These are phyloP conservation scores for Rheum nobile DNA, from an alignment of 148 eudicot genomes.

Conservation along the genomic window DNA sequence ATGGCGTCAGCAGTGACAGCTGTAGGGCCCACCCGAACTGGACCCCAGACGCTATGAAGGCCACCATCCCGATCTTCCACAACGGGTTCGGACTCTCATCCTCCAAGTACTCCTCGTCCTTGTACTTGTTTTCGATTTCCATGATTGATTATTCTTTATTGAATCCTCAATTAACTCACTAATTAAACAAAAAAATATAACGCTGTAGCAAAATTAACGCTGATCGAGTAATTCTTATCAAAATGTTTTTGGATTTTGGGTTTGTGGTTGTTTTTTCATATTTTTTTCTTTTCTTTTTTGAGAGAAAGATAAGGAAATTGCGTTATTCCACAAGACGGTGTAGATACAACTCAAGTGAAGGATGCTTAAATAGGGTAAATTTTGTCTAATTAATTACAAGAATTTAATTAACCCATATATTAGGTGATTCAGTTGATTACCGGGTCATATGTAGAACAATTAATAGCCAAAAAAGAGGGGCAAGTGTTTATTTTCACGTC, in stretches of 20 bases:
- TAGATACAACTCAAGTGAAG: background rate
- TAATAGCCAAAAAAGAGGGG: background rate
- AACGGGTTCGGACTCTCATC: slow-evolving; percentile 6
- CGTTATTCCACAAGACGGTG: background rate
- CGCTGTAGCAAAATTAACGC: no score
- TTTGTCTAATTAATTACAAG: background rate
- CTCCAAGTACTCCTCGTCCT: slow-evolving; percentile 1
- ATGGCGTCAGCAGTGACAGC: slow-evolving; percentile 29
- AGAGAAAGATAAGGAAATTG: background rate
- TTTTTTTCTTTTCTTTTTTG: background rate
- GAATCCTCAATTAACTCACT: background rate
- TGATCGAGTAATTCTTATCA: no score
- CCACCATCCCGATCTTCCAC: slow-evolving; percentile 23
- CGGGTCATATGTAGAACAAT: background rate
- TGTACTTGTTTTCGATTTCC: slow-evolving; percentile 1
- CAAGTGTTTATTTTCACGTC: background rate
- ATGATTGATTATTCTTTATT: background rate
- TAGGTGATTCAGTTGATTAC: background rate
- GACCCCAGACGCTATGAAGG: slow-evolving; percentile 25
- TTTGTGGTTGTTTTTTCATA: background rate
- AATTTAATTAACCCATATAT: background rate
- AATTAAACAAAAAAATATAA: no score
- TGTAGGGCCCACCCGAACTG: slow-evolving; percentile 35
- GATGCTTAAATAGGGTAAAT: background rate
- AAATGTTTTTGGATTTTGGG: background rate